Conservation (phyloP, 192 early-diverging fungal species). For the Coemansia sp. region DNA sequence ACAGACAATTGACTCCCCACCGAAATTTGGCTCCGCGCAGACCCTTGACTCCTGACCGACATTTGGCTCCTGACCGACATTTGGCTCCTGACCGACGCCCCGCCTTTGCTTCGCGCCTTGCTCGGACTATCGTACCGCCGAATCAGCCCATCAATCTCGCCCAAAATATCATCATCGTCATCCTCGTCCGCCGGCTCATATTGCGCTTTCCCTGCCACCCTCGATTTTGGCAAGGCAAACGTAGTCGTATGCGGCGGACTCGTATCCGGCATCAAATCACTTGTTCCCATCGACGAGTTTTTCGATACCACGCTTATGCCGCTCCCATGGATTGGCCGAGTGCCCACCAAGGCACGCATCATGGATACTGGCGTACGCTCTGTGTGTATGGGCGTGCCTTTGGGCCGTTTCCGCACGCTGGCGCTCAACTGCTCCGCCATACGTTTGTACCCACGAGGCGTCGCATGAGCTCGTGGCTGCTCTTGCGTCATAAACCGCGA, state of each 20-base stretch:
- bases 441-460: conserved; percentile 32
- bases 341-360: conserved; percentile 36
- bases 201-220: conserved; percentile 17
- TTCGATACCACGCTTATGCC: conserved; percentile 29
- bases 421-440: conserved; percentile 37
- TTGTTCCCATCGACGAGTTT: conserved; percentile 43
- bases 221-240: conserved; percentile 39
- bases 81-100: background rate
- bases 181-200: conserved; percentile 16
- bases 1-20: background rate
- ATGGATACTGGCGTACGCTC: conserved; percentile 39
- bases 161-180: conserved; percentile 46
- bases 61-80: background rate
- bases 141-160: conserved; percentile 44
- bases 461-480: conserved; percentile 5
- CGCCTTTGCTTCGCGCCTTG: background rate
- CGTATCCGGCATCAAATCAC: conserved; percentile 45
- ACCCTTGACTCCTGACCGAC: background rate
- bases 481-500: conserved; percentile 55
- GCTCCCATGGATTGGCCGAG: conserved; percentile 14
- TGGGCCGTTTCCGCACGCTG: conserved; percentile 7
- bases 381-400: conserved; percentile 11
- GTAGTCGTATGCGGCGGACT: conserved; percentile 49
- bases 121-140: conserved; percentile 38
- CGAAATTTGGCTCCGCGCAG: background rate